phyloP scores from a whole-genome alignment of 1,284 basidiomycete genomes.

The Cryptococcus sp. region DNA sequence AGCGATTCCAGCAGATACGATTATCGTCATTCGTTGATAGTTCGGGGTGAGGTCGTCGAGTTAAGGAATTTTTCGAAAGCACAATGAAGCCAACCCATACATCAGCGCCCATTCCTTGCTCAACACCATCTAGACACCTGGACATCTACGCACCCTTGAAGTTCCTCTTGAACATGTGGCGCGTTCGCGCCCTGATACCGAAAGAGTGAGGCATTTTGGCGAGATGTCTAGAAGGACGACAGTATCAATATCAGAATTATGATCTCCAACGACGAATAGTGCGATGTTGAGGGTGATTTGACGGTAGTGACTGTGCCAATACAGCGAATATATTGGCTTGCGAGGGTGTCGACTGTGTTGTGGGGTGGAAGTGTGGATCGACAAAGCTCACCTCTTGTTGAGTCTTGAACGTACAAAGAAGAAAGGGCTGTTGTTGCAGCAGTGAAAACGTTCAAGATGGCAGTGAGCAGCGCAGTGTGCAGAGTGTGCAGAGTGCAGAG shows the following conservation, averaged over 20 bases:
- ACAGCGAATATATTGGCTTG: no score
- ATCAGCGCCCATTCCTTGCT: not conserved
- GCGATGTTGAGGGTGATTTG: no score
- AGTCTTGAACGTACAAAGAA: no score
- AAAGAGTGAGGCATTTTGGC: slow-evolving; percentile 97
- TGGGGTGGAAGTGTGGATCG: no score
- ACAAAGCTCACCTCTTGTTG: no score
- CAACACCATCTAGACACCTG: not conserved
- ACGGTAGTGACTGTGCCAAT: no score
- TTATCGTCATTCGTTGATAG: not conserved
- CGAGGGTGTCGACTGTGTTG: no score
- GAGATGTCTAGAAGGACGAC: slow-evolving; percentile 26
- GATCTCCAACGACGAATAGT: not conserved
- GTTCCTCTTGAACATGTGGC: slow-evolving; percentile 98
- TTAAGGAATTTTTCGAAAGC: slow-evolving; percentile 3
- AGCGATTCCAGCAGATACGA: not conserved
- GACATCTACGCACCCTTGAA: slow-evolving; percentile 75
- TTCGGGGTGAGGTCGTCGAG: not conserved
- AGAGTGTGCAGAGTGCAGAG: not conserved
- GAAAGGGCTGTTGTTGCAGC: not conserved
- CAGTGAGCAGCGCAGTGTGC: no score
- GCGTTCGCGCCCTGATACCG: slow-evolving; percentile 99
- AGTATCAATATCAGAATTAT: slow-evolving; percentile 20
- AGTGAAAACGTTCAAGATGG: slow-evolving; percentile 1
- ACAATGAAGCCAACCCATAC: not conserved